phyloP scores from a whole-genome alignment of 768 basidiomycete species.

The Suillus decipiens region DNA sequence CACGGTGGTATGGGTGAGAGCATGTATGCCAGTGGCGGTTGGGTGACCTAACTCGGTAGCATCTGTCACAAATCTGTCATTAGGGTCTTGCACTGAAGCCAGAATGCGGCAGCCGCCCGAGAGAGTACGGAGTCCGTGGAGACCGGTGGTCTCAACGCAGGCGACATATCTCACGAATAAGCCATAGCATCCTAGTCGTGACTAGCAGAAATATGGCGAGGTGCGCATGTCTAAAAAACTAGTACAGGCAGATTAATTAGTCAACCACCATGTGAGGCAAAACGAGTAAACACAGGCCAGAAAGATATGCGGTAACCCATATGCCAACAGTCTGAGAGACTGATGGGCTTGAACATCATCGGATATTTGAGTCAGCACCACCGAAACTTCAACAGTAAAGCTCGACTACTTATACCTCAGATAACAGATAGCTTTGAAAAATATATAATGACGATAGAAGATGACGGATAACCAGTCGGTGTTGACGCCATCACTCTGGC shows the following conservation, averaged over 20 bases:
- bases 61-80: neutral
- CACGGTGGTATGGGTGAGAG: slow-evolving; percentile 42
- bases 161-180: neutral
- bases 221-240: neutral
- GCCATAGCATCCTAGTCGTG: neutral
- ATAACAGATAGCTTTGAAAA: neutral
- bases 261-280: neutral
- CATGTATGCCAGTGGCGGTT: neutral
- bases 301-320: neutral
- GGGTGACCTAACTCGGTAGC: neutral
- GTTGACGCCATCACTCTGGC: no score
- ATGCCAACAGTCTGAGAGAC: neutral
- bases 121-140: slow-evolving; percentile 58
- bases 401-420: neutral
- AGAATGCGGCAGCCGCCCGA: slow-evolving; percentile 43
- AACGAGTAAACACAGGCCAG: neutral
- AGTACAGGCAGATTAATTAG: neutral
- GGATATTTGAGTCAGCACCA: neutral
- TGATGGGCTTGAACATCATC: no score
- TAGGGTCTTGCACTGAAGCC: slow-evolving; percentile 17
- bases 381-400: neutral
- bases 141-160: slow-evolving; percentile 21
- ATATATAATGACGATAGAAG: neutral
- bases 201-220: neutral
- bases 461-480: neutral